Evolutionary conservation across 345 rosid genomes (phyloP).

Genomic region (Rhizophora mangle): DNA sequence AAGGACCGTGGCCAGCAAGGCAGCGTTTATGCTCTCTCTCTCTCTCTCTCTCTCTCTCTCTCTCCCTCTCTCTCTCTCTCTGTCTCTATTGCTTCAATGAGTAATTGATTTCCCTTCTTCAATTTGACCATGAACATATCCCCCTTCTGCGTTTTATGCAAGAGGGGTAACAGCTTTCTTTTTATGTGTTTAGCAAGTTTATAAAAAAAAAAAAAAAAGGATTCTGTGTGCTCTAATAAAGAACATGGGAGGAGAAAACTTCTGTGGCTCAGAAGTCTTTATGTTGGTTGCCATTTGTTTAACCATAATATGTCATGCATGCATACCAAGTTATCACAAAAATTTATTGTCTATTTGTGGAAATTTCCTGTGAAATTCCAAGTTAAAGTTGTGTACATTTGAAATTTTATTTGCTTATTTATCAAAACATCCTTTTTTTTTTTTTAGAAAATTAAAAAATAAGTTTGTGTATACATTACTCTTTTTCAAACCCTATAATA

Average conservation of each 20-base stretch:
- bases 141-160: background rate
- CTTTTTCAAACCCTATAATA: no score
- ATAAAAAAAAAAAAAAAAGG: background rate
- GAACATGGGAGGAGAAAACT: no score
- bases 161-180: background rate
- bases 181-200: background rate
- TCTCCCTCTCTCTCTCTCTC: constrained; percentile 7
- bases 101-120: background rate
- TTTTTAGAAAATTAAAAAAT: no score
- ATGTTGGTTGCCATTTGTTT: constrained; percentile 33
- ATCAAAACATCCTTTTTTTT: no score
- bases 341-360: no score
- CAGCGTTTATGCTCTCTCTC: constrained; percentile 29
- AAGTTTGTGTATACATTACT: no score
- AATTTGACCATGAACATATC: constrained; percentile 28
- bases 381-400: no score
- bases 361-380: no score
- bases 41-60: constrained; percentile 30
- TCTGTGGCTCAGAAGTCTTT: constrained; percentile 12
- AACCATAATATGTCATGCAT: constrained; percentile 15
- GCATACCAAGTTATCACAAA: no score
- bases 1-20: constrained; percentile 44
- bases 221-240: no score
- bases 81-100: constrained; percentile 1
- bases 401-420: no score